Evolutionary conservation across 441 rosid species (phyloP).

Genomic region (Pelargonium myrrhifolium): DNA sequence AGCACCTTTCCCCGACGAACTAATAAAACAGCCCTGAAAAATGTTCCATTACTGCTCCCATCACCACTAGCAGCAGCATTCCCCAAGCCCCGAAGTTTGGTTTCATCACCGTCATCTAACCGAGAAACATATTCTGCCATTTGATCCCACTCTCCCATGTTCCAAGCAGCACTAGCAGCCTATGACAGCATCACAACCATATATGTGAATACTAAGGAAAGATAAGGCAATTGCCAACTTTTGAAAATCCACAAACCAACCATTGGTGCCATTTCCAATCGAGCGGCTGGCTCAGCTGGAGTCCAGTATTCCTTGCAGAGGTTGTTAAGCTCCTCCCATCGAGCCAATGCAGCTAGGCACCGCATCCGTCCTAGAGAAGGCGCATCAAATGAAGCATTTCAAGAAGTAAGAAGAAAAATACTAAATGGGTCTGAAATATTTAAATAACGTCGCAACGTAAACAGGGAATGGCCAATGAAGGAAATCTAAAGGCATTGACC

Average conservation of each 20-base stretch:
- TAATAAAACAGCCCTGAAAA: conserved; percentile 89
- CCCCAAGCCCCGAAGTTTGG: conserved; percentile 81
- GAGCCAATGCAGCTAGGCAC: conserved; percentile 97
- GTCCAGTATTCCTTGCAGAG: conserved; percentile 98
- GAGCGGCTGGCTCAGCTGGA: conserved; percentile 95
- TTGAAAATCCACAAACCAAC: conserved; percentile 39
- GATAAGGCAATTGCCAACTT: conserved; percentile 9
- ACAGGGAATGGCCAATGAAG: background rate
- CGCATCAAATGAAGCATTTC: conserved; percentile 18
- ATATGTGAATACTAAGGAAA: conserved; percentile 22
- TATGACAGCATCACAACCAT: conserved; percentile 27
- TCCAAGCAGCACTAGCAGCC: conserved; percentile 99
- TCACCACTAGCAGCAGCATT: conserved; percentile 88
- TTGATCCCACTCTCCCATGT: conserved; percentile 99
- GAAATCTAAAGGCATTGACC: background rate
- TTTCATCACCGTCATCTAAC: conserved; percentile 98
- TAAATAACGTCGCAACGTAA: background rate
- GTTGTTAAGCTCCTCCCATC: conserved; percentile 98
- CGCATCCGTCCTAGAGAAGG: conserved; percentile 78
- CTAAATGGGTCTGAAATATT: background rate
- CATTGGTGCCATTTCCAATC: conserved; percentile 99
- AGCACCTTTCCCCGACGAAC: conserved; percentile 84
- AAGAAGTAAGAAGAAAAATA: background rate
- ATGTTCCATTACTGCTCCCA: conserved; percentile 97
- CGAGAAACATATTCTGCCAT: conserved; percentile 98